Evolutionary conservation across 208 protist species (phyloP).

Genomic region (Crithidia sp.): DNA sequence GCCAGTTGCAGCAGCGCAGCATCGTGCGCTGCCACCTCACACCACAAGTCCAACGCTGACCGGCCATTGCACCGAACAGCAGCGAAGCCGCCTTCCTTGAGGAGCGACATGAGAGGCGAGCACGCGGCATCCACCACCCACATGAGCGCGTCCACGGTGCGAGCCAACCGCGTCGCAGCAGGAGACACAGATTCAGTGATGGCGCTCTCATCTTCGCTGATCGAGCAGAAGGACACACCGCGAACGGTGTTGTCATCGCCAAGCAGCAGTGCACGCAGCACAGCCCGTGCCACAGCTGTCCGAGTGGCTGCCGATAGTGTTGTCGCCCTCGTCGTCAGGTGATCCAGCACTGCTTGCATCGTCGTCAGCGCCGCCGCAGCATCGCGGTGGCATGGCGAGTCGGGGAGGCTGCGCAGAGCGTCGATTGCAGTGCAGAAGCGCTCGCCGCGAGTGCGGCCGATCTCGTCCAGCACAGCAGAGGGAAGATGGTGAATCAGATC

Average conservation of each 20-base stretch:
- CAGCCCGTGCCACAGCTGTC: not conserved
- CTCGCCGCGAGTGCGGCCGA: not conserved
- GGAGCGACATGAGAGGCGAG: not conserved
- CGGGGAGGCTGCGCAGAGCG: not conserved
- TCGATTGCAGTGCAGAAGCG: not conserved
- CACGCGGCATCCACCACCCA: constrained; percentile 20
- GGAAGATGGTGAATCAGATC: too few relatives aligned
- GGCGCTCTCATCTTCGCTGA: too few relatives aligned
- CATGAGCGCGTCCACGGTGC: constrained; percentile 1
- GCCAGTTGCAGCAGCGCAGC: constrained; percentile 3
- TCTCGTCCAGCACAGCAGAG: not conserved
- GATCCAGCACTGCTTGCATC: constrained; percentile 4
- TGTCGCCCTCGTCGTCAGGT: not conserved
- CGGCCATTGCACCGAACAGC: not conserved
- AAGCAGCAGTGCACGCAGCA: not conserved
- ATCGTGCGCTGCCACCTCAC: not conserved
- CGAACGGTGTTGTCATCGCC: not conserved
- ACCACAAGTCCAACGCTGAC: not conserved
- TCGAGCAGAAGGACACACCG: not conserved
- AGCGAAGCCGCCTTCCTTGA: not conserved
- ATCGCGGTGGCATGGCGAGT: not conserved
- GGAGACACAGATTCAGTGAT: too few relatives aligned
- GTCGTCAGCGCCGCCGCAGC: not conserved
- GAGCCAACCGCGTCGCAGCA: not conserved
- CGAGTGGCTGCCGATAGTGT: not conserved